These are phyloP conservation scores for Teratosphaeria zuluensis DNA, from an alignment of 2,329 filamentous ascomycete genomes.

Conservation along the genomic window DNA sequence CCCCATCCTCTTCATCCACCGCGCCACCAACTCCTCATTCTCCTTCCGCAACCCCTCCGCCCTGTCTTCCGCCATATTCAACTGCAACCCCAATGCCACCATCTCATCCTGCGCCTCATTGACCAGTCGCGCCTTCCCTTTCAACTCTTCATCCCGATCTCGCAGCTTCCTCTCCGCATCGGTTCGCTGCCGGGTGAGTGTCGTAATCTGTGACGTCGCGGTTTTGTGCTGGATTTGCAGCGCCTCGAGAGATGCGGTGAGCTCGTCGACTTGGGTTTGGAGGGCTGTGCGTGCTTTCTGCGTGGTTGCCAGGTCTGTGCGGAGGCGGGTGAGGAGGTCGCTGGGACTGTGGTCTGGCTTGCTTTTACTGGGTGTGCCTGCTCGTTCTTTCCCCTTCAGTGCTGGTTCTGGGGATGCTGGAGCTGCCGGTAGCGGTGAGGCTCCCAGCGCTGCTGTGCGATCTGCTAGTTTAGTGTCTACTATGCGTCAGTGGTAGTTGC, in stretches of 20 bases:
- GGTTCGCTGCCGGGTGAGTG: conserved; percentile 53
- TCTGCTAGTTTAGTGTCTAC: conserved; percentile 34
- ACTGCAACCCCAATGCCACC: conserved; percentile 73
- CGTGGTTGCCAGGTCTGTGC: conserved; percentile 64
- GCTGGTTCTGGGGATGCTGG: conserved; percentile 10
- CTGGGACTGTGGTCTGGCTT: background rate
- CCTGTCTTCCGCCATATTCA: conserved; percentile 75
- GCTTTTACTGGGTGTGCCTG: no score
- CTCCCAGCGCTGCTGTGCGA: conserved; percentile 21
- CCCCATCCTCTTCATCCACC: conserved; percentile 84
- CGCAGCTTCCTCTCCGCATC: conserved; percentile 56
- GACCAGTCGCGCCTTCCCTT: conserved; percentile 71
- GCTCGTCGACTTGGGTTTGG: conserved; percentile 51
- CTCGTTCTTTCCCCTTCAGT: background rate
- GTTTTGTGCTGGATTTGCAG: conserved; percentile 50
- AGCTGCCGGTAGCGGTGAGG: conserved; percentile 11
- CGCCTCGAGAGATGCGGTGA: conserved; percentile 54
- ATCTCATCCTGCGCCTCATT: conserved; percentile 90
- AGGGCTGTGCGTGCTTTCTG: conserved; percentile 63
- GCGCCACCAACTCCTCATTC: conserved; percentile 78
- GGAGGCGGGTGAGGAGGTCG: conserved; percentile 46
- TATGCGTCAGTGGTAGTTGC: conserved; percentile 1
- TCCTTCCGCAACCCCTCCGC: conserved; percentile 64
- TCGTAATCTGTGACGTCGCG: conserved; percentile 53
- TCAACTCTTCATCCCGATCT: conserved; percentile 78